A percentile compares a stretch with the other conserved stretches of the same genome.
Evolutionary conservation across 331 rosid genomes (phyloP).

Genomic region (Pyrus hybrid): DNA sequence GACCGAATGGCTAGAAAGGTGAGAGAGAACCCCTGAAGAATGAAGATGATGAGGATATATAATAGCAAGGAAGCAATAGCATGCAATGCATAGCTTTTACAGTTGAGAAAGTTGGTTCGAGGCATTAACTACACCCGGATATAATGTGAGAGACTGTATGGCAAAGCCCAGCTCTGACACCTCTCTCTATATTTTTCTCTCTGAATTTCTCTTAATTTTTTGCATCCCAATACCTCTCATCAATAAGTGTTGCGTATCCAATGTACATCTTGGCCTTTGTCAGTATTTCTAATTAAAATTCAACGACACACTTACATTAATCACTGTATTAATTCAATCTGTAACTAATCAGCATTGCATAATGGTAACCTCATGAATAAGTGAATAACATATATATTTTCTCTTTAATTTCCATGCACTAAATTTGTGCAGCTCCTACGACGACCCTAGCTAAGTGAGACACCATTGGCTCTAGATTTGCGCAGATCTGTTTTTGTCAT

Average conservation of each 20-base stretch:
- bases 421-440: not conserved
- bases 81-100: constrained; percentile 21
- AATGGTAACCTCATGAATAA: not conserved
- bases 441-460: too few species aligned
- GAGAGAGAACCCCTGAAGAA: not conserved
- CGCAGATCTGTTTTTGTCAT: too few species aligned
- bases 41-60: constrained; percentile 24
- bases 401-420: not conserved
- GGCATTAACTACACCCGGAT: constrained; percentile 73
- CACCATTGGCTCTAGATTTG: too few species aligned
- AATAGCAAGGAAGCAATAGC: not conserved
- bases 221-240: not conserved
- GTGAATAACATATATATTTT: too few species aligned
- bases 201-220: too few species aligned
- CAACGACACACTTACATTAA: not conserved
- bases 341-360: not conserved
- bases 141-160: constrained; percentile 31
- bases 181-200: not conserved
- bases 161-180: constrained; percentile 8
- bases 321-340: not conserved
- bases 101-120: constrained; percentile 43
- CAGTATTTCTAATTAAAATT: not conserved
- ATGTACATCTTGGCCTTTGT: not conserved
- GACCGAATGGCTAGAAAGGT: not conserved
- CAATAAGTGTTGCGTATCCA: not conserved